A percentile compares a stretch with the other conserved stretches of the same genome.
These are phyloP conservation scores for Vitellaria paradoxa DNA, from an alignment of 179 eudicot species.

Conservation along the genomic window DNA sequence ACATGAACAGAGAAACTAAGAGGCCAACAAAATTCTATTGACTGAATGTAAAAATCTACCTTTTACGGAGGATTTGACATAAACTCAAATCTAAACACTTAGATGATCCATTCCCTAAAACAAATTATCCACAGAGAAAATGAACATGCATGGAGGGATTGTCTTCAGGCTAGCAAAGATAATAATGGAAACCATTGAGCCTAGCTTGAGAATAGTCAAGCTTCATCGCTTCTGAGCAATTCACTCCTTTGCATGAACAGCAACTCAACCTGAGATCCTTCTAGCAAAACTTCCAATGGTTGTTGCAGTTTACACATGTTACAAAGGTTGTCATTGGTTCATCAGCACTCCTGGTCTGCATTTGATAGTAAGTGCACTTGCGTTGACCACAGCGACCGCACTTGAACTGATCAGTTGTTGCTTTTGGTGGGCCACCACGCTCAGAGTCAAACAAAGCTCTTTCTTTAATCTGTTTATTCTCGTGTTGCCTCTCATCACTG, in stretches of 20 bases:
- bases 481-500: constrained; percentile 49
- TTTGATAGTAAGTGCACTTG: constrained; percentile 58
- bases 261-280: background rate
- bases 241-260: background rate
- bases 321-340: constrained; percentile 82
- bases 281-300: constrained; percentile 37
- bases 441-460: constrained; percentile 65
- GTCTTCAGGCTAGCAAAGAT: background rate
- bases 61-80: background rate
- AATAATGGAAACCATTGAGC: background rate
- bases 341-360: constrained; percentile 83
- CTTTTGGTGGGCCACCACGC: constrained; percentile 50
- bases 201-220: background rate
- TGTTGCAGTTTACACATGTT: constrained; percentile 68
- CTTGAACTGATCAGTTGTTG: constrained; percentile 62
- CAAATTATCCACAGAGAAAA: background rate
- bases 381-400: constrained; percentile 66
- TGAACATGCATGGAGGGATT: background rate
- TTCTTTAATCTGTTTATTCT: constrained; percentile 52
- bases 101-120: background rate
- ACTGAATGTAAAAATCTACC: background rate
- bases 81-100: background rate
- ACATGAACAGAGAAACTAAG: background rate
- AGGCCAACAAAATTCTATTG: background rate
- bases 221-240: background rate